phyloP scores from a whole-genome alignment of 1,139 yeast species.

The Suhomyces bolitotheri region DNA sequence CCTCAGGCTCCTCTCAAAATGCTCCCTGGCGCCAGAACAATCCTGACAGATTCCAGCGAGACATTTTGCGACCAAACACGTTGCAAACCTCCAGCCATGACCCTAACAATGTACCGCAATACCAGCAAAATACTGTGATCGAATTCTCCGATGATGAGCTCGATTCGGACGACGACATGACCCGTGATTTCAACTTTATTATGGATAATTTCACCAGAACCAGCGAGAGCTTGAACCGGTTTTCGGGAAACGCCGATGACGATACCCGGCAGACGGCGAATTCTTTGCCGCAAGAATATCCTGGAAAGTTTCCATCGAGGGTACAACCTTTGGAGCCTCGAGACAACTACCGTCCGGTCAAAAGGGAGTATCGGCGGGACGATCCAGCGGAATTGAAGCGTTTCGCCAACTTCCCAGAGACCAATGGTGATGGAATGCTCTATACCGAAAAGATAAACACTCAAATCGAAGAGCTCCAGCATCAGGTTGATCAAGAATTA shows the following conservation, averaged over 20 bases:
- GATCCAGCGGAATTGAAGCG: neutral
- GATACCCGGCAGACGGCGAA: slow-evolving; percentile 1
- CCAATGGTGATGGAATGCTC: slow-evolving; percentile 1
- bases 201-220: slow-evolving; percentile 14
- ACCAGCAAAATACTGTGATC: neutral
- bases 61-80: neutral
- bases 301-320: slow-evolving; percentile 21
- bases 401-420: neutral
- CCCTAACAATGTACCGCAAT: neutral
- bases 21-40: neutral
- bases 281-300: slow-evolving; percentile 22
- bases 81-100: neutral
- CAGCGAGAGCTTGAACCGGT: slow-evolving; percentile 7
- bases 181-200: slow-evolving; percentile 12
- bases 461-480: slow-evolving; percentile 18
- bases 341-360: neutral
- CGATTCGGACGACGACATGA: slow-evolving; percentile 15
- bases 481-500: slow-evolving; percentile 18
- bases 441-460: slow-evolving; percentile 9
- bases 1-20: neutral
- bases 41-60: neutral
- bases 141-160: slow-evolving; percentile 32
- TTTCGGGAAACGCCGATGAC: slow-evolving; percentile 3
- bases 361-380: neutral
- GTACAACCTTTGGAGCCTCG: no score